A percentile compares a stretch with the other conserved stretches of the same genome.
These are phyloP conservation scores for Chenopodium album DNA, from an alignment of 148 eudicot species.

Conservation along the genomic window DNA sequence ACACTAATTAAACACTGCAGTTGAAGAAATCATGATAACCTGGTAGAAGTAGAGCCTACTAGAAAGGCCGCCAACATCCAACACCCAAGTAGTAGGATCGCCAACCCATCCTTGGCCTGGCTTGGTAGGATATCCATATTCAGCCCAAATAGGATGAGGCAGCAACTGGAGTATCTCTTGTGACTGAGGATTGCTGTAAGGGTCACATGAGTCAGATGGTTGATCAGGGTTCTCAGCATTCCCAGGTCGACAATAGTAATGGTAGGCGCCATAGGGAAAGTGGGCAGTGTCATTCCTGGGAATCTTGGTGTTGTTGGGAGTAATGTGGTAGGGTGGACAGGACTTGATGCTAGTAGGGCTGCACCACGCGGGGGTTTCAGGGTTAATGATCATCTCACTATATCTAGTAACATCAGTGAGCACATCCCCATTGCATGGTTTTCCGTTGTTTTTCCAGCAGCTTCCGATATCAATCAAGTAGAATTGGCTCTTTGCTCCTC, in stretches of 20 bases:
- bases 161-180: slow-evolving; percentile 78
- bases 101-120: slow-evolving; percentile 84
- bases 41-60: slow-evolving; percentile 78
- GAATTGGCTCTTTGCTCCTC: slow-evolving; percentile 86
- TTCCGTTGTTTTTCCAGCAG: slow-evolving; percentile 85
- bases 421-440: slow-evolving; percentile 69
- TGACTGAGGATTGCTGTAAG: slow-evolving; percentile 83
- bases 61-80: slow-evolving; percentile 76
- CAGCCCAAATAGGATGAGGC: slow-evolving; percentile 77
- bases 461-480: slow-evolving; percentile 82
- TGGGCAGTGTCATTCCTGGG: slow-evolving; percentile 55
- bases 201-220: slow-evolving; percentile 60
- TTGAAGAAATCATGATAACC: slow-evolving; percentile 27
- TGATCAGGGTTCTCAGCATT: slow-evolving; percentile 56
- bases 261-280: slow-evolving; percentile 81
- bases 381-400: slow-evolving; percentile 87
- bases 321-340: slow-evolving; percentile 82
- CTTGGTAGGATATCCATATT: slow-evolving; percentile 75
- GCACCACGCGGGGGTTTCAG: slow-evolving; percentile 63
- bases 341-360: slow-evolving; percentile 40
- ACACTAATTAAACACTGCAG: too few relatives aligned
- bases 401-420: slow-evolving; percentile 74
- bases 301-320: slow-evolving; percentile 57
- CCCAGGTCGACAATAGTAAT: slow-evolving; percentile 77
- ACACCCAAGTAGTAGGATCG: slow-evolving; percentile 73